These are phyloP conservation scores for Talaromyces sp. DNA, from an alignment of 2,329 filamentous ascomycete genomes.

Conservation along the genomic window DNA sequence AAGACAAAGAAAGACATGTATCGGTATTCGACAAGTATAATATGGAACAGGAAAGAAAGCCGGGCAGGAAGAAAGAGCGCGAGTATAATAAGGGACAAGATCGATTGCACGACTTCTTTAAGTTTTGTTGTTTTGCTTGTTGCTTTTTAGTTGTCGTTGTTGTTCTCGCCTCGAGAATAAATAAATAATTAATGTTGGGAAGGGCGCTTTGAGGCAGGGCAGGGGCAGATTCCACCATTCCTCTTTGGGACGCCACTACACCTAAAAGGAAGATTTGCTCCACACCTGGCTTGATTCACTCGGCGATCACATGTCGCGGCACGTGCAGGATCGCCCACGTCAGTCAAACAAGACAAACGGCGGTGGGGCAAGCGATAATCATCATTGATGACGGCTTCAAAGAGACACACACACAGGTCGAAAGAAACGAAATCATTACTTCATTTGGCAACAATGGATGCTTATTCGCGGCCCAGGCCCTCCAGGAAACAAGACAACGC, in stretches of 20 bases:
- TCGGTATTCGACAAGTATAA: background rate
- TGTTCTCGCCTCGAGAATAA: background rate
- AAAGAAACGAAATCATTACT: background rate
- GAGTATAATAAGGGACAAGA: background rate
- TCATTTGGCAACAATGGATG: constrained; percentile 4
- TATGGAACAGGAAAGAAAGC: background rate
- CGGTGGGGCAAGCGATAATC: background rate
- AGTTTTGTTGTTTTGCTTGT: too few species aligned
- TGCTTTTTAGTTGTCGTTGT: background rate
- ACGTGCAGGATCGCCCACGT: constrained; percentile 1
- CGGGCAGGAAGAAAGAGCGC: background rate
- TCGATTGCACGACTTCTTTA: background rate
- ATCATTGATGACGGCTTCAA: background rate
- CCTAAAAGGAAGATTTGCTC: background rate
- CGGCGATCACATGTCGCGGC: constrained; percentile 6
- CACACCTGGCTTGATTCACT: background rate
- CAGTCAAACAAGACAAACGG: constrained; percentile 24
- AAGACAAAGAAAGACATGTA: background rate
- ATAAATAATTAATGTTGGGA: constrained; percentile 7
- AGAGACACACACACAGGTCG: constrained; percentile 4
- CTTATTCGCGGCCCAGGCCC: constrained; percentile 1
- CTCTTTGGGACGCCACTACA: background rate
- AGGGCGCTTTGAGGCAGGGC: background rate
- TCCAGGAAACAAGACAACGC: constrained; percentile 4
- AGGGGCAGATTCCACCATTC: background rate